Evolutionary conservation across 2,329 filamentous ascomycete genomes (phyloP).

Genomic region (Bipolaris victoriae): DNA sequence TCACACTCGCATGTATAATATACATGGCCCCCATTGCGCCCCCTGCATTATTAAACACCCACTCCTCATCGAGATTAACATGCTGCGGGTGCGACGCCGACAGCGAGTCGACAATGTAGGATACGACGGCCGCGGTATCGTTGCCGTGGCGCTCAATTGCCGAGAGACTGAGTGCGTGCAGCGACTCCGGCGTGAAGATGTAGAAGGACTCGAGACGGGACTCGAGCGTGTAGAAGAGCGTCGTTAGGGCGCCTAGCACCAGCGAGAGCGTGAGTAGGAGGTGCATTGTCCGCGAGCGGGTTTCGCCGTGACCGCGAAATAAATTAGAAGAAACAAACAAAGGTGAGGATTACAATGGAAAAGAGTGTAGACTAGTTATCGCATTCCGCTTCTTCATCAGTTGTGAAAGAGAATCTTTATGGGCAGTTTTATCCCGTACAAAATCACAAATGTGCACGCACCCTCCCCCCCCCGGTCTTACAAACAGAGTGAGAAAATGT

Average conservation of each 20-base stretch:
- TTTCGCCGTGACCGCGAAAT: too few species aligned
- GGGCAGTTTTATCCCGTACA: too few species aligned
- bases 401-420: too few species aligned
- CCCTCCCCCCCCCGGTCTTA: not conserved
- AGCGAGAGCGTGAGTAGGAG: constrained; percentile 29
- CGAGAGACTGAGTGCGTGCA: constrained; percentile 71
- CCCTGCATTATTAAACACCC: constrained; percentile 91
- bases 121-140: constrained; percentile 72
- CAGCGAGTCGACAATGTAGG: constrained; percentile 73
- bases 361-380: too few species aligned
- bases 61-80: constrained; percentile 76
- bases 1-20: constrained; percentile 84
- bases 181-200: constrained; percentile 72
- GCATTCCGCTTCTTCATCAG: too few species aligned
- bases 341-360: too few species aligned
- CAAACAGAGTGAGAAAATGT: constrained; percentile 5
- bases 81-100: constrained; percentile 50
- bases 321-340: too few species aligned
- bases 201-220: constrained; percentile 61
- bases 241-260: constrained; percentile 31
- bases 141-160: constrained; percentile 74
- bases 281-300: constrained; percentile 14
- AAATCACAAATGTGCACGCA: too few species aligned
- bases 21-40: constrained; percentile 94
- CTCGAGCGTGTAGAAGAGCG: constrained; percentile 39